Base-by-base conservation (phyloP, 177 flowering plant genomes). In the Vitis hybrid region DNA sequence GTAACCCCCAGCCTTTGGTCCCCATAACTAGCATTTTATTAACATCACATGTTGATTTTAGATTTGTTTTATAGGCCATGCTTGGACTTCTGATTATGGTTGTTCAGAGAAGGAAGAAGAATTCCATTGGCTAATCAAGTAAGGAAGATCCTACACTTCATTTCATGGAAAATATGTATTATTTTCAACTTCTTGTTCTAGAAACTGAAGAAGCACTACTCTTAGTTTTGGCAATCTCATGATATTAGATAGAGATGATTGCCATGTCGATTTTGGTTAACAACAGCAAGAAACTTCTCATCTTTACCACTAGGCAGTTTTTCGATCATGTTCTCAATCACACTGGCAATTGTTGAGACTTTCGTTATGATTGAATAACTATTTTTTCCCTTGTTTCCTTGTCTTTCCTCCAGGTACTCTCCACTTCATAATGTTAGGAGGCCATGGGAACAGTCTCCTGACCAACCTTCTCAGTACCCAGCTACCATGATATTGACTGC, bases 1-100 rank as follows among this genome's bases (percentile, higher is more conserved):
- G 99, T 93, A 51, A 45, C 82, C 76, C 12, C 69, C 20, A 8
- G 13, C 64, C 68, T 39, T 66, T 76, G 39, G 61, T 14, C 55
- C 12, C 45, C 1, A 19, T 61, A 57, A 11, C 51, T 66, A 18
- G 20, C 10, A 55, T 51, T 31, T 62, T 67, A 20, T 8, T 55
- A 26, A 39, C 57, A 52, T 57, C n/a, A 18, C 3, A 2, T 68
- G 16, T 31, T 76, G 59, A 75, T 15, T 62, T 70, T 45, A 26
- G 16, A 10, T 65, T 53, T 59, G 56, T 60, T 74, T 72, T 75
- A 10, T 69, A 93, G 98, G 98, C 55, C 98, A 96, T 86, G 99
- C 99, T 16, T 96, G 99, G 99, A 87, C 92, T 66, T 87, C 95
- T 58, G 99, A 96, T 65, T 96, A 68, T 86, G 99, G 99, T 60